phyloP scores from a whole-genome alignment of 176 grass and related monocot genomes.

The Tillandsia fasciculata region DNA sequence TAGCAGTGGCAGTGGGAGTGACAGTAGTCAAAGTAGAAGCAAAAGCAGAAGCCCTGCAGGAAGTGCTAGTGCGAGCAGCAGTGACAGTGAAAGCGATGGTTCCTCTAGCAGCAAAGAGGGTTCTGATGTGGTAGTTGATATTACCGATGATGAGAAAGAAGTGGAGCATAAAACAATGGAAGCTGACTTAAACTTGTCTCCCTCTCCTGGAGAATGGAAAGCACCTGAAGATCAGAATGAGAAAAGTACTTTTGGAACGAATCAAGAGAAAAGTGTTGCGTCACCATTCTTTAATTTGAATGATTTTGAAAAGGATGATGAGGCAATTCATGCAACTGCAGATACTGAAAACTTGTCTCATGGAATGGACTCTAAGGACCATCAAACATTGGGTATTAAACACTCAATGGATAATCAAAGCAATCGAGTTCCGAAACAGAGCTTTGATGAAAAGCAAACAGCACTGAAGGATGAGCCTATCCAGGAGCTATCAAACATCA shows the following conservation, averaged over 20 bases:
- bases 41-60: conserved; percentile 44
- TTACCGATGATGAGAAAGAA: conserved; percentile 54
- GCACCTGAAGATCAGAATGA: conserved; percentile 35
- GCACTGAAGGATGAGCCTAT: conserved; percentile 38
- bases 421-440: conserved; percentile 24
- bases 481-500: conserved; percentile 22
- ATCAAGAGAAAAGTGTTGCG: conserved; percentile 41
- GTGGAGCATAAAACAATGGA: conserved; percentile 29
- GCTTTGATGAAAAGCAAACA: conserved; percentile 34
- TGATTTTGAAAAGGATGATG: conserved; percentile 40
- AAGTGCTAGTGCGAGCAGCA: conserved; percentile 69
- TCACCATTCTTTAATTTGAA: conserved; percentile 53
- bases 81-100: conserved; percentile 81
- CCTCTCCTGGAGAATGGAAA: conserved; percentile 25
- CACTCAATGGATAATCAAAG: conserved; percentile 29
- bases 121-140: conserved; percentile 87
- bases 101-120: conserved; percentile 86
- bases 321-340: conserved; percentile 13
- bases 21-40: conserved; percentile 65
- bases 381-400: conserved; percentile 16
- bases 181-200: conserved; percentile 51
- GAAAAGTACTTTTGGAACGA: conserved; percentile 40
- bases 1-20: conserved; percentile 81
- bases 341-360: conserved; percentile 13
- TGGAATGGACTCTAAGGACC: conserved; percentile 19